Base-by-base conservation (phyloP, 768 basidiomycete species). In the Suillus subalutaceus region DNA sequence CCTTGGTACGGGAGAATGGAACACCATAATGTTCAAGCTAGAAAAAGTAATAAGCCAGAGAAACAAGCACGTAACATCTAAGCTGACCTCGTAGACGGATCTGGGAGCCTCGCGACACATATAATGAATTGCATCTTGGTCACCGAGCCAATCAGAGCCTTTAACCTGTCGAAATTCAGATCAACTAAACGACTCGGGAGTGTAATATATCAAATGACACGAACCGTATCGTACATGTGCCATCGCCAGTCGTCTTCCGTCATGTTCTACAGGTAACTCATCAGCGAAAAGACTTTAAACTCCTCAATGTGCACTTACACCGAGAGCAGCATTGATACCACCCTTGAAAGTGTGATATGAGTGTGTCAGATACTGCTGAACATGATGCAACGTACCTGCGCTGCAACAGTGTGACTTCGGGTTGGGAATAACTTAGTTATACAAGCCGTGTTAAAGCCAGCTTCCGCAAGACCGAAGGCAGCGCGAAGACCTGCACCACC, bases 341-440 rank as follows among this genome's bases (percentile, higher is more conserved):
- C 97, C 97, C 90, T 95, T 60, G 26, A 9, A 20, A 60, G 12
- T 20, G 9, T 18, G 65, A 46, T 30, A 62, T 50, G 43, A 43
- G 63, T 12, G 38, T 32, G 41, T 20, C 41, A 30, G 41, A 43
- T 13, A 20, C 41, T 43, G 9, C 30, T 43, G 41, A 43, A 43
- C 30, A 46, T 30, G 57, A 38, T 13, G 44, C 13, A 23, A 78
- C 84, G 57, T 72, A 90, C 92, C 86, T 98, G 97, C 63, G 97
- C 97, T 65, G 97, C 97, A 67, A 99, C 97, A 43, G 97, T 99
- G 77, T 99, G 97, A 83, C 93, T 95, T 80, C 97, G 88, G 26
- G 97, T 99, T 10, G 97, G 97, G 85, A 99, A 99, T 20, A 99
- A 86, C 81, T 99, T 99, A 71, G 97, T 98, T 79, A 99, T 98